A percentile compares a stretch with the other conserved stretches of the same genome.
Evolutionary conservation across 2,329 filamentous ascomycete species (phyloP).

Genomic region (Trichocomaceae sp.): DNA sequence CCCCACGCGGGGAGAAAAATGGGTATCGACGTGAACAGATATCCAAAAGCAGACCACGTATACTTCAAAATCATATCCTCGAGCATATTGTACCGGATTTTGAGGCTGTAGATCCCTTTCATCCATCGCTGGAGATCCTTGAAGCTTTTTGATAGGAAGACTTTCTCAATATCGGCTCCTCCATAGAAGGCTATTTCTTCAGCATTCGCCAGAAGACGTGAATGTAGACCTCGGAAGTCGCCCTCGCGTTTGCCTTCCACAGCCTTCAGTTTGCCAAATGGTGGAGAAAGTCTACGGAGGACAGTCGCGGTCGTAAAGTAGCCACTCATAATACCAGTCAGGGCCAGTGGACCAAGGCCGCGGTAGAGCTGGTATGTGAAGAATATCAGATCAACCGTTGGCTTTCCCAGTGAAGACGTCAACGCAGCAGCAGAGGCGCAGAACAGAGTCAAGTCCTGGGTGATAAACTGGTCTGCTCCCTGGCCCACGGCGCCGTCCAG

Average conservation of each 20-base stretch:
- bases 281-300: slow-evolving; percentile 78
- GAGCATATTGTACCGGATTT: slow-evolving; percentile 97
- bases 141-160: slow-evolving; percentile 86
- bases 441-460: slow-evolving; percentile 91
- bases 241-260: slow-evolving; percentile 93
- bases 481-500: slow-evolving; percentile 88
- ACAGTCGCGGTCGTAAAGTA: slow-evolving; percentile 93
- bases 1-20: slow-evolving; percentile 94
- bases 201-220: slow-evolving; percentile 88
- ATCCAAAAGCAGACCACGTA: slow-evolving; percentile 96
- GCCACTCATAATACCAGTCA: slow-evolving; percentile 80
- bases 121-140: slow-evolving; percentile 91
- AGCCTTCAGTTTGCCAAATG: slow-evolving; percentile 93
- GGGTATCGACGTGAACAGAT: slow-evolving; percentile 84
- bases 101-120: slow-evolving; percentile 96
- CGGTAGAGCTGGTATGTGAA: slow-evolving; percentile 97
- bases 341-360: slow-evolving; percentile 78
- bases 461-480: slow-evolving; percentile 93
- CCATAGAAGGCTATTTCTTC: slow-evolving; percentile 98
- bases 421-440: slow-evolving; percentile 86
- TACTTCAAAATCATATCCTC: slow-evolving; percentile 98
- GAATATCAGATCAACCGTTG: slow-evolving; percentile 90
- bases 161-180: slow-evolving; percentile 89
- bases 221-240: slow-evolving; percentile 86
- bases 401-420: slow-evolving; percentile 96